phyloP scores from a whole-genome alignment of 2,329 filamentous ascomycete genomes.

The Scleromitrula shiraiana region DNA sequence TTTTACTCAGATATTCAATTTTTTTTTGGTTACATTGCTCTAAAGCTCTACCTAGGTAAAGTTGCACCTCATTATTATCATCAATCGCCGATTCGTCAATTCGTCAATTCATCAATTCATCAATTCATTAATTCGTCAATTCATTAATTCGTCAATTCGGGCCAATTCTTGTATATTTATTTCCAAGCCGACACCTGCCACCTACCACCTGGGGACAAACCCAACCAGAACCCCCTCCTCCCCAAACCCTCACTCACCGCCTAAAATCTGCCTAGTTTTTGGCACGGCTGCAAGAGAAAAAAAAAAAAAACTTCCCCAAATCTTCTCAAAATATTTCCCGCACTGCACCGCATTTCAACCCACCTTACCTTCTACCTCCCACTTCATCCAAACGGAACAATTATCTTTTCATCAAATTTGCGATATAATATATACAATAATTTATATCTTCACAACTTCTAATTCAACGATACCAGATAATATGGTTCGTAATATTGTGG shows the following conservation, averaged over 20 bases:
- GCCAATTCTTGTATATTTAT: background rate
- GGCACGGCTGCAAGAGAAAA: background rate
- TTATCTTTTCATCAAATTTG: too few relatives aligned
- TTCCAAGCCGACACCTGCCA: background rate
- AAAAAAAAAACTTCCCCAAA: conserved; percentile 12
- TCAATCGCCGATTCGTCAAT: too few relatives aligned
- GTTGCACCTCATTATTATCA: too few relatives aligned
- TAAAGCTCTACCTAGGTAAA: too few relatives aligned
- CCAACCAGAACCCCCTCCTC: background rate
- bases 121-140: background rate
- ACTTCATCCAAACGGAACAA: conserved; percentile 13
- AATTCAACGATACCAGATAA: too few relatives aligned
- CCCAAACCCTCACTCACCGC: too few relatives aligned
- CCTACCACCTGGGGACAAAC: background rate
- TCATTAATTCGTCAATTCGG: background rate
- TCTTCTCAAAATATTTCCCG: conserved; percentile 11
- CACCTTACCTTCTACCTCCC: conserved; percentile 20
- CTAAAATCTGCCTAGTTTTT: background rate
- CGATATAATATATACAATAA: too few relatives aligned
- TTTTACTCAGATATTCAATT: too few relatives aligned
- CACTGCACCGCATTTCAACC: conserved; percentile 16
- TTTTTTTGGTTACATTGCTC: too few relatives aligned
- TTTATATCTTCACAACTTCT: too few relatives aligned
- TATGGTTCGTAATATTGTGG: conserved; percentile 96
- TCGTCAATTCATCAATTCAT: background rate